Conservation (phyloP, 495 filamentous ascomycete genomes). For the Collariella sp. region DNA sequence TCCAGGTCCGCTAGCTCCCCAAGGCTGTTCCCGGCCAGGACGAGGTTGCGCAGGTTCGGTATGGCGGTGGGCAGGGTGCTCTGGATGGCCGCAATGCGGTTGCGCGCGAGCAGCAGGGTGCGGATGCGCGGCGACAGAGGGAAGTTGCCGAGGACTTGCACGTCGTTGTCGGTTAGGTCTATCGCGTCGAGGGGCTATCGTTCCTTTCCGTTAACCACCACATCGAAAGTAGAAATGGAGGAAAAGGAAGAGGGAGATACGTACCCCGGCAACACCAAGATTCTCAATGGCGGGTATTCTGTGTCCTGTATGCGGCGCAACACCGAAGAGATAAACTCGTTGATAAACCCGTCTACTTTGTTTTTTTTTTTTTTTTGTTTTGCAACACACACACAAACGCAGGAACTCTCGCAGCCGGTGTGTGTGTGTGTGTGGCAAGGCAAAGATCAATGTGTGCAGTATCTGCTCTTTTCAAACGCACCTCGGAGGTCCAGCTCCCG, state of each 20-base stretch:
- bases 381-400: constrained; percentile 15
- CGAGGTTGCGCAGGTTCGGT: constrained; percentile 68
- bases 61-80: constrained; percentile 59
- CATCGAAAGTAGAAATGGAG: background rate
- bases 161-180: constrained; percentile 98
- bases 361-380: background rate
- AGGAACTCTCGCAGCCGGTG: background rate
- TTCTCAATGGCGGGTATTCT: constrained; percentile 98
- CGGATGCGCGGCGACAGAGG: constrained; percentile 81
- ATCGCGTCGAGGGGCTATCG: constrained; percentile 84
- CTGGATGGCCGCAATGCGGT: constrained; percentile 76
- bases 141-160: constrained; percentile 81
- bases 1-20: constrained; percentile 80
- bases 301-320: constrained; percentile 64
- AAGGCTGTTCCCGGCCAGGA: constrained; percentile 70
- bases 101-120: constrained; percentile 82
- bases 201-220: background rate
- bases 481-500: constrained; percentile 99
- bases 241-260: constrained; percentile 26
- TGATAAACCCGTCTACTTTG: constrained; percentile 12
- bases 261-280: constrained; percentile 84
- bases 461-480: constrained; percentile 98
- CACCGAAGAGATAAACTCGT: constrained; percentile 5
- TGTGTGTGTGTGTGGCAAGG: constrained; percentile 43
- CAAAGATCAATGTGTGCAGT: constrained; percentile 60